A percentile compares a stretch with the other conserved stretches of the same genome.
Conservation (phyloP, 2,329 filamentous ascomycete species). For the Botrytis deweyae region DNA sequence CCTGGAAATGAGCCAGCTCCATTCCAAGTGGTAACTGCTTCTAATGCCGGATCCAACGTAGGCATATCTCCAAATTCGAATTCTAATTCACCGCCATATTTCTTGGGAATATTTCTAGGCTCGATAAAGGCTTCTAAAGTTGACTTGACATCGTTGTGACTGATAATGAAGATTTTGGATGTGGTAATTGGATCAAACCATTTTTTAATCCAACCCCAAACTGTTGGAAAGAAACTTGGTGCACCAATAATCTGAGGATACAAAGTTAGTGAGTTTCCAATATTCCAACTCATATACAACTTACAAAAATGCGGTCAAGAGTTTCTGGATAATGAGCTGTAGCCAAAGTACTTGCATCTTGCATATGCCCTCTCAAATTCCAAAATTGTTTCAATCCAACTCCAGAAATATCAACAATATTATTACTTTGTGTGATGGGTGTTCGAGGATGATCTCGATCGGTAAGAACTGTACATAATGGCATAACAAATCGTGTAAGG, state of each 20-base stretch:
- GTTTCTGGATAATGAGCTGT: constrained; percentile 96
- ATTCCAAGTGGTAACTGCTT: constrained; percentile 52
- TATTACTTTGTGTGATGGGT: constrained; percentile 90
- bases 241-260: constrained; percentile 72
- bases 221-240: constrained; percentile 85
- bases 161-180: constrained; percentile 93
- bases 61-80: constrained; percentile 77
- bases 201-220: constrained; percentile 92
- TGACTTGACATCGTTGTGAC: constrained; percentile 67
- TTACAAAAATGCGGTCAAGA: constrained; percentile 71
- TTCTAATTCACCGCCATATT: constrained; percentile 84
- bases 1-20: constrained; percentile 51
- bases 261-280: constrained; percentile 14
- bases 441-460: constrained; percentile 72
- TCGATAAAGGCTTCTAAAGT: constrained; percentile 83
- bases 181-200: constrained; percentile 95
- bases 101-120: constrained; percentile 76
- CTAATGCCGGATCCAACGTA: constrained; percentile 64
- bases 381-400: constrained; percentile 93
- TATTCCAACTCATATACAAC: constrained; percentile 12
- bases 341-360: constrained; percentile 81
- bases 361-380: constrained; percentile 93
- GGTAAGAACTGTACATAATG: constrained; percentile 73
- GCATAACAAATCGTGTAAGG: constrained; percentile 81
- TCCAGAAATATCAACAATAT: constrained; percentile 88